Evolutionary conservation across 1,284 basidiomycete genomes (phyloP).

Genomic region (Irpex rosettiformis): DNA sequence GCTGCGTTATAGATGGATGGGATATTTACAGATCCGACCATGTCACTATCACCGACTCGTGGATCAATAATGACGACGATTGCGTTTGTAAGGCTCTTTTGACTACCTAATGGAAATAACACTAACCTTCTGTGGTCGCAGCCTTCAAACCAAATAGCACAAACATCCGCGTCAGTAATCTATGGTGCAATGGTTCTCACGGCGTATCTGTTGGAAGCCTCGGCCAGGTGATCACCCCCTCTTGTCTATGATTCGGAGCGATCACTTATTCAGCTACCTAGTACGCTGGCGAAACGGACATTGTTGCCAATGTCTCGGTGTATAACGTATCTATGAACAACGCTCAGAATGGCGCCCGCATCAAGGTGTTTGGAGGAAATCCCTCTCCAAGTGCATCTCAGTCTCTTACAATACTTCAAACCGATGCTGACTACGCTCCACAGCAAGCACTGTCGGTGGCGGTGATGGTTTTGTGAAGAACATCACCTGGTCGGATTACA

Average conservation of each 20-base stretch:
- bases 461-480: constrained; percentile 61
- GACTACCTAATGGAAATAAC: neutral
- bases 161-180: constrained; percentile 54
- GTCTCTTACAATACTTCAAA: neutral
- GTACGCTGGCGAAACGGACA: constrained; percentile 58
- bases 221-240: constrained; percentile 23
- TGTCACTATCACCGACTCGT: constrained; percentile 47
- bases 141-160: constrained; percentile 67
- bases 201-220: constrained; percentile 59
- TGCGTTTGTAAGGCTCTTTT: constrained; percentile 40
- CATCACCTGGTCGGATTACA: constrained; percentile 47
- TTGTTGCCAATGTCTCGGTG: constrained; percentile 61
- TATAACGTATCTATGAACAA: constrained; percentile 58
- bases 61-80: constrained; percentile 59
- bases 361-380: constrained; percentile 62
- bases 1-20: constrained; percentile 54
- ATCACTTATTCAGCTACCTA: constrained; percentile 38
- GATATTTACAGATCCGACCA: constrained; percentile 57
- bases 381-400: constrained; percentile 23
- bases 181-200: constrained; percentile 59
- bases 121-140: constrained; percentile 3
- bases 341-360: constrained; percentile 62
- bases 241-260: constrained; percentile 2
- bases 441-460: constrained; percentile 40
- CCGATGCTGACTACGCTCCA: neutral